These are phyloP conservation scores for Podosphaera aphanis DNA, from an alignment of 2,329 filamentous ascomycete species.

Conservation along the genomic window DNA sequence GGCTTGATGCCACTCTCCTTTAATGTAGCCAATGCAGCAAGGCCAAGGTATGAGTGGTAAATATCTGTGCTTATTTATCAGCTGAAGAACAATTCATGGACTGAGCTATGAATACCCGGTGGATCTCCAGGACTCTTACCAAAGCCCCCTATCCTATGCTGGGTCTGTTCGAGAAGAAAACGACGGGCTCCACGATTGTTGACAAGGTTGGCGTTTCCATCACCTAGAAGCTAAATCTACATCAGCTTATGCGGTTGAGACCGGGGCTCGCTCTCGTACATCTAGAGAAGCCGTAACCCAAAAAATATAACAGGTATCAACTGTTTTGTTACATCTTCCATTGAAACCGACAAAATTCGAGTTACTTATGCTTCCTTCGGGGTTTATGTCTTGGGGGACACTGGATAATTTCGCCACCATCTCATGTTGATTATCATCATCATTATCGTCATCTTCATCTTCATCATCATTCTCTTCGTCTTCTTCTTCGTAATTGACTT, in stretches of 20 bases:
- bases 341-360: constrained; percentile 48
- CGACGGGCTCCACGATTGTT: constrained; percentile 36
- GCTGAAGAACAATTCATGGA: neutral
- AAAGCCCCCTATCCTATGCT: constrained; percentile 68
- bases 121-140: constrained; percentile 44
- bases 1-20: constrained; percentile 43
- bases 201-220: constrained; percentile 26
- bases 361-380: constrained; percentile 3
- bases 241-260: neutral
- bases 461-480: constrained; percentile 13
- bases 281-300: constrained; percentile 53
- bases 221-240: constrained; percentile 28
- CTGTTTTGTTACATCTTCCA: constrained; percentile 71
- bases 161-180: constrained; percentile 66
- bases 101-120: constrained; percentile 27
- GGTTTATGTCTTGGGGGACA: constrained; percentile 8
- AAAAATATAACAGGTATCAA: constrained; percentile 90
- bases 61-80: constrained; percentile 27
- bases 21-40: constrained; percentile 55
- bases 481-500: constrained; percentile 33
- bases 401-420: constrained; percentile 5
- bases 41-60: constrained; percentile 72
- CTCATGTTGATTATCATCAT: neutral
- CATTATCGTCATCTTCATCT: neutral
- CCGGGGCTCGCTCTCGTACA: constrained; percentile 16